Evolutionary conservation across 331 rosid species (phyloP), one percentile per base, ranked within the genome.

Genomic region (Rhamnella rubrinervis): DNA sequence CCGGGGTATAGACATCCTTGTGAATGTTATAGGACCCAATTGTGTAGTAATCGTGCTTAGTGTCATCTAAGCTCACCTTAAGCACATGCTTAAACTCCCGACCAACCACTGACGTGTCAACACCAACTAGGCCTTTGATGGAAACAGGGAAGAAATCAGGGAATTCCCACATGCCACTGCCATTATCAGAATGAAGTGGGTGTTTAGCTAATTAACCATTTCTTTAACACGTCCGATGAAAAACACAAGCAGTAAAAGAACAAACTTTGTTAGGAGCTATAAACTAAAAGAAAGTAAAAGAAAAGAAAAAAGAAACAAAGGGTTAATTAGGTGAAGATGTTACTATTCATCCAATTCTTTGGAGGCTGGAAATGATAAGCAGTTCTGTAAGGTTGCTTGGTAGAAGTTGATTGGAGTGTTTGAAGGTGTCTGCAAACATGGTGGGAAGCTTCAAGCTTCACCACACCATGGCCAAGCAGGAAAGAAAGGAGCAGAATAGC

Each of bases 111-210:
- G 93, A 88, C 1, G 92, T 81, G 55, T 85, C 88, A 58, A 88
- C 40, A 44, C 98, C 96, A 21, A 41, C 0, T 10, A 15, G 21
- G 20, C 71, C 31, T 1, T 51, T 31, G 0, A 44, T 69, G 58
- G 74, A 37, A 23, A 88, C 96, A 0, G 96, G 98, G 38, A 38
- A 92, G 35, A 92, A 92, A 77, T 89, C 96, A 9, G 93, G 96
- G 28, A 96, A 92, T 26, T 92, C 98, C 98, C 96, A 92, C 95
- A 88, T 89, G 41, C 98, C 96, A 18, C 83, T 78, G 1, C 78
- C 73, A 9, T 52, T 4, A 4, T 73, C 70, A 0, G 96, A 86
- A 70, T 85, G 71, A 6, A 92, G 75, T 0, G 98, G 88, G 40
- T 80, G 82, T 57, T 88, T 66, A 44, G 91, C 80, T 68, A n/a